These are phyloP conservation scores for Gossypium sturtianum DNA, from an alignment of 345 rosid genomes.

Conservation along the genomic window DNA sequence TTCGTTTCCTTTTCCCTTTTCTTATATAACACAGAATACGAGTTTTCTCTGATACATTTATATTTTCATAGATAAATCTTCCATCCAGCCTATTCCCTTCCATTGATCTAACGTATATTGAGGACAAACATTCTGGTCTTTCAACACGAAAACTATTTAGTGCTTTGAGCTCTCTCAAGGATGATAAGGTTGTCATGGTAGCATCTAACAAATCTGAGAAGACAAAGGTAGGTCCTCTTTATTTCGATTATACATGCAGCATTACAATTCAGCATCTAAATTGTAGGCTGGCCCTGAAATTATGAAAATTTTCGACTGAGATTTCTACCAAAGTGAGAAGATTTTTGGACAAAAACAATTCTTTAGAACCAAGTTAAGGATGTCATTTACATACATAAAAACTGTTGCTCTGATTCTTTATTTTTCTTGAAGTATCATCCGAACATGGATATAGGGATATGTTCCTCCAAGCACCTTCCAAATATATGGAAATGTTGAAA, in stretches of 20 bases:
- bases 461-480: too few relatives aligned
- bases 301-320: neutral
- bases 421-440: too few relatives aligned
- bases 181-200: slow-evolving; percentile 23
- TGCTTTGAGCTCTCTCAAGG: slow-evolving; percentile 62
- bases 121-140: slow-evolving; percentile 75
- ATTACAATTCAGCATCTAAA: neutral
- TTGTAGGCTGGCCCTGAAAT: neutral
- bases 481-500: too few relatives aligned
- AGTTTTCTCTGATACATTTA: slow-evolving; percentile 14
- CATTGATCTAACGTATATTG: slow-evolving; percentile 41
- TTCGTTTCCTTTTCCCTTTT: neutral
- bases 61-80: slow-evolving; percentile 61
- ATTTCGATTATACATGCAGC: neutral
- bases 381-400: neutral
- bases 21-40: neutral
- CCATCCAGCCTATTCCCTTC: slow-evolving; percentile 77
- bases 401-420: too few relatives aligned
- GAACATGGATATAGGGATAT: too few relatives aligned
- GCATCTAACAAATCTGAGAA: slow-evolving; percentile 26
- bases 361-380: neutral
- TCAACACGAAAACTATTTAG: slow-evolving; percentile 55
- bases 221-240: slow-evolving; percentile 41
- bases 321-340: neutral
- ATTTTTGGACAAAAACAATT: neutral